Evolutionary conservation across 2,329 filamentous ascomycete genomes (phyloP).

Genomic region (Lasiodiplodia gonubiensis): DNA sequence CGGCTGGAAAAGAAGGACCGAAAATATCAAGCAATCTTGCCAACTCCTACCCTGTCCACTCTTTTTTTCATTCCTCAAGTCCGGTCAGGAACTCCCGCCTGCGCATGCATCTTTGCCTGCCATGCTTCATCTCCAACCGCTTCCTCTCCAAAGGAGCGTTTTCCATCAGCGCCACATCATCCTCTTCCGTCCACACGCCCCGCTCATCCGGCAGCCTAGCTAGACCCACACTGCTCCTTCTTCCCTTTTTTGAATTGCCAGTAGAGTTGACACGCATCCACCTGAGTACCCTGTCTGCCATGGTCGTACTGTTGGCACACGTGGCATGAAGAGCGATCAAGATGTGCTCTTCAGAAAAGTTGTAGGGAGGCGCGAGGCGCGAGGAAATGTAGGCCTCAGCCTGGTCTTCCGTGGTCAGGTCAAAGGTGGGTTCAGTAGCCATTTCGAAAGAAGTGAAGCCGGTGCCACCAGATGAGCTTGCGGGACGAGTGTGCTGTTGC

Average conservation of each 20-base stretch:
- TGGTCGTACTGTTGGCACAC: not conserved
- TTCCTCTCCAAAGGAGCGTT: not conserved
- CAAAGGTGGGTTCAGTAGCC: not conserved
- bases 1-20: not conserved
- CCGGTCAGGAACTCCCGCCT: constrained; percentile 10
- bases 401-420: not conserved
- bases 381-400: constrained; percentile 17
- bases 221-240: constrained; percentile 2
- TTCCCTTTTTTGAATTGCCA: not conserved
- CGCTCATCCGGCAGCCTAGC: constrained; percentile 3
- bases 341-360: constrained; percentile 11
- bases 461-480: constrained; percentile 18
- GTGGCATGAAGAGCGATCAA: constrained; percentile 20
- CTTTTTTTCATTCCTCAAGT: not conserved
- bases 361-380: constrained; percentile 11
- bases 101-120: constrained; percentile 5
- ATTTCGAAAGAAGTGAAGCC: constrained; percentile 12
- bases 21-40: not conserved
- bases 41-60: not conserved
- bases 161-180: constrained; percentile 4
- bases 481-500: not conserved
- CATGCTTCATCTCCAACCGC: constrained; percentile 23
- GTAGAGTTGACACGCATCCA: constrained; percentile 15
- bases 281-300: constrained; percentile 8
- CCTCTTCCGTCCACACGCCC: constrained; percentile 25